Percentiles rank a stretch among this genome's conserved stretches.
phyloP scores from a whole-genome alignment of 257 asterid species.

The Nicotiana knightiana region DNA sequence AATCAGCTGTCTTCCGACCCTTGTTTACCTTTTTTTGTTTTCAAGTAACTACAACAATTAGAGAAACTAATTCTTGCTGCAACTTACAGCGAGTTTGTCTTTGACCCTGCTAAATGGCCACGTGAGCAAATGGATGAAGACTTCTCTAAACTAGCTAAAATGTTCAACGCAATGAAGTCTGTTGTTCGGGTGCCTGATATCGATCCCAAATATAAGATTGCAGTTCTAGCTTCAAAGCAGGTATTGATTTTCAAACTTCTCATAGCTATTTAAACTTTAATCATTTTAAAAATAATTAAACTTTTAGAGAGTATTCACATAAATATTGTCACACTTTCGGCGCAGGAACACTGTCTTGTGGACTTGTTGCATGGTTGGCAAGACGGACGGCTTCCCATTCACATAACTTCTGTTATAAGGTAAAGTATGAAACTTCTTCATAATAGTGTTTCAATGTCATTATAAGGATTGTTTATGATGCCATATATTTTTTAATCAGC shows the following conservation, averaged over 20 bases:
- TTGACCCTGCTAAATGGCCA: constrained; percentile 86
- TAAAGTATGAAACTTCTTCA: constrained; percentile 11
- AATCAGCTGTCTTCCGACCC: background rate
- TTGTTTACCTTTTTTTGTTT: background rate
- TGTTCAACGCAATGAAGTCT: constrained; percentile 70
- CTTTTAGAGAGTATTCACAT: background rate
- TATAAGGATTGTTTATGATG: constrained; percentile 9
- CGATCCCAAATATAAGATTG: constrained; percentile 79
- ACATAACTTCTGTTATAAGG: constrained; percentile 79
- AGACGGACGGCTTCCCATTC: constrained; percentile 77
- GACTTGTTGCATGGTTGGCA: constrained; percentile 92
- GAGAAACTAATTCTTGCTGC: constrained; percentile 16
- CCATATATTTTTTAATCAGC: constrained; percentile 36
- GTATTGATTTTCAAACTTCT: constrained; percentile 22
- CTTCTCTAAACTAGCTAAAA: constrained; percentile 52
- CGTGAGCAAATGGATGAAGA: constrained; percentile 76
- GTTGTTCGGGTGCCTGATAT: constrained; percentile 68
- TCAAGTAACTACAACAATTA: background rate
- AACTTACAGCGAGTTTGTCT: constrained; percentile 70
- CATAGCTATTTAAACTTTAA: background rate
- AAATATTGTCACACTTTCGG: constrained; percentile 2
- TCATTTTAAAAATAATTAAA: background rate
- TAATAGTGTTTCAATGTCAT: constrained; percentile 4
- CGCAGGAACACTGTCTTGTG: constrained; percentile 89
- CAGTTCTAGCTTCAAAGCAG: constrained; percentile 87